Conservation (phyloP, 805 yeast genomes). For the Ogataea zsoltii region DNA sequence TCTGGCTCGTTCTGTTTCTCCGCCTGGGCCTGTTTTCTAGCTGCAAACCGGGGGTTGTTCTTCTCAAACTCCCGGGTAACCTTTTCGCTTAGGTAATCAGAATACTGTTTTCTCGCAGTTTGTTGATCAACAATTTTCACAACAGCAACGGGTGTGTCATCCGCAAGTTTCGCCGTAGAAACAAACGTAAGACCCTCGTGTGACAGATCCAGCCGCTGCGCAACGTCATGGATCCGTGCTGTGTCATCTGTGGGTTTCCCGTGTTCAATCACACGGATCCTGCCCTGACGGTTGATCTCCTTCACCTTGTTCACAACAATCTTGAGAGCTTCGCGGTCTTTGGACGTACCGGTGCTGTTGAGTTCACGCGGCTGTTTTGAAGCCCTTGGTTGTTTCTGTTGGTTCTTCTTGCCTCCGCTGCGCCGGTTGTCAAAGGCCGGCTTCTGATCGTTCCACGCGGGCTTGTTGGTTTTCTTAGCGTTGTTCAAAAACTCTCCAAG, state of each 20-base stretch:
- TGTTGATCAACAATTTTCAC: constrained; percentile 28
- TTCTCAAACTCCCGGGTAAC: constrained; percentile 18
- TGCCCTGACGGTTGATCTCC: constrained; percentile 19
- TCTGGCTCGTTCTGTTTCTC: constrained; percentile 22
- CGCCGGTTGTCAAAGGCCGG: too few species aligned
- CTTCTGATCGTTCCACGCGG: too few species aligned
- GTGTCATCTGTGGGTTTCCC: not conserved
- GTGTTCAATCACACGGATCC: constrained; percentile 21
- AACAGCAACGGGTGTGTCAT: constrained; percentile 18
- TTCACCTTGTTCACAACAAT: constrained; percentile 20
- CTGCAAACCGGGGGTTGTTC: constrained; percentile 17
- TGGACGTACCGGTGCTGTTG: constrained; percentile 27
- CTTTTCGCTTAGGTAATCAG: constrained; percentile 27
- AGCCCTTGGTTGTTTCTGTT: not conserved
- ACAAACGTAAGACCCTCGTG: constrained; percentile 30
- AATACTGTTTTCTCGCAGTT: constrained; percentile 29
- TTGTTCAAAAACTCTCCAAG: not conserved
- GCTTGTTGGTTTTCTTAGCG: not conserved
- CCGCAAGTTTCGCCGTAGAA: constrained; percentile 12
- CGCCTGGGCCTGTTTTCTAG: constrained; percentile 11
- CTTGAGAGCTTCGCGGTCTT: constrained; percentile 31
- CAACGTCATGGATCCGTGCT: constrained; percentile 15
- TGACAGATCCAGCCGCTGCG: constrained; percentile 21
- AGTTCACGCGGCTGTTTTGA: constrained; percentile 5
- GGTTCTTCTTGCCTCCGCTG: not conserved